These are phyloP conservation scores for Aspergillus homomorphus DNA, from an alignment of 495 filamentous ascomycete species.

Conservation along the genomic window DNA sequence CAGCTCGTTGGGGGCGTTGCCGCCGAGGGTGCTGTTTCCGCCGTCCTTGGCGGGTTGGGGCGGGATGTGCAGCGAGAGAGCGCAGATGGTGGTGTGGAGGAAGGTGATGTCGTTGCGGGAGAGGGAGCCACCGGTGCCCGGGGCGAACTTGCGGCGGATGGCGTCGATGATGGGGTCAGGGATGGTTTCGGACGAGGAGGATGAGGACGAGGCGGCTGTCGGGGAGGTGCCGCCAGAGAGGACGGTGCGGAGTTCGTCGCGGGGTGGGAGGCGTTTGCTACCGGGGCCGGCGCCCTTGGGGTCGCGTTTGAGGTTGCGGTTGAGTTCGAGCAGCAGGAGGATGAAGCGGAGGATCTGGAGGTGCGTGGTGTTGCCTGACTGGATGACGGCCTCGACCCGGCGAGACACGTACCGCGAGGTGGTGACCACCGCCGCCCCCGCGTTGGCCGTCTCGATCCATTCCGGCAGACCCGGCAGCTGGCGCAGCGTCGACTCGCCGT, in stretches of 20 bases:
- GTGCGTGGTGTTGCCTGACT: constrained; percentile 52
- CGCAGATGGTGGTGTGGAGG: constrained; percentile 66
- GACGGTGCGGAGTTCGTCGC: constrained; percentile 39
- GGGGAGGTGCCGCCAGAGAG: constrained; percentile 30
- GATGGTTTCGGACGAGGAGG: constrained; percentile 24
- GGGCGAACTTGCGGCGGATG: constrained; percentile 67
- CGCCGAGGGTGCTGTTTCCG: constrained; percentile 44
- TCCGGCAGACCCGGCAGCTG: constrained; percentile 63
- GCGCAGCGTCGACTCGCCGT: constrained; percentile 46
- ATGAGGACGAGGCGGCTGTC: constrained; percentile 7
- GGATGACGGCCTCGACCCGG: constrained; percentile 55
- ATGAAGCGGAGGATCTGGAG: constrained; percentile 59
- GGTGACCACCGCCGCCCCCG: constrained; percentile 52
- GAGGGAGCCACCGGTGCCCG: constrained; percentile 47
- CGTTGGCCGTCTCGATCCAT: constrained; percentile 67
- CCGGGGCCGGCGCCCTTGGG: constrained; percentile 30
- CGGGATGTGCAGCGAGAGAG: constrained; percentile 55
- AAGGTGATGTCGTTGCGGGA: constrained; percentile 61
- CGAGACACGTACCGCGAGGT: constrained; percentile 63
- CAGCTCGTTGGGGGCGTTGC: constrained; percentile 67
- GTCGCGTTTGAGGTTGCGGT: constrained; percentile 30
- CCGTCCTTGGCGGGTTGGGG: constrained; percentile 39
- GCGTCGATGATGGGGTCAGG: constrained; percentile 64
- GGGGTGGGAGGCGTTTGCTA: constrained; percentile 40
- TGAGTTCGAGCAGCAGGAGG: constrained; percentile 64